A percentile compares a stretch with the other conserved stretches of the same genome.
phyloP scores from a whole-genome alignment of 2,329 filamentous ascomycete species.

The Podosphaera aphanis region DNA sequence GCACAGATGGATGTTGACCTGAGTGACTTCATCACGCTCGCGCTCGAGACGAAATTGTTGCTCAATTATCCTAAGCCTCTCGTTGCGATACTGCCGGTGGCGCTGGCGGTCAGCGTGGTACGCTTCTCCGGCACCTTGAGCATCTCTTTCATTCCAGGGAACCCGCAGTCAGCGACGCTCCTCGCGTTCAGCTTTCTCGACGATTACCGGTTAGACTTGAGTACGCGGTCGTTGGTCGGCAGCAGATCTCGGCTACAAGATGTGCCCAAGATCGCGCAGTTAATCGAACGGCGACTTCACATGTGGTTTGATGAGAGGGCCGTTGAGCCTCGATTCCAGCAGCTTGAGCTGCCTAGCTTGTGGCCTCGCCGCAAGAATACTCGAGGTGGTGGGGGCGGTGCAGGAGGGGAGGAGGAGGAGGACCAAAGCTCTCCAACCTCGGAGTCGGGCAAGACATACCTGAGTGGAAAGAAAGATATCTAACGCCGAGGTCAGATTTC shows the following conservation, averaged over 20 bases:
- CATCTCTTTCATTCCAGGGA: constrained; percentile 69
- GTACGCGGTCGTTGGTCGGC: constrained; percentile 55
- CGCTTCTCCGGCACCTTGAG: constrained; percentile 87
- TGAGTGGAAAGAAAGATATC: too few relatives aligned
- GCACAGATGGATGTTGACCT: constrained; percentile 93
- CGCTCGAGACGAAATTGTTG: constrained; percentile 78
- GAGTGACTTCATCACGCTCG: constrained; percentile 84
- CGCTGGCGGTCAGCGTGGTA: constrained; percentile 73
- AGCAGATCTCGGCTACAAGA: constrained; percentile 62
- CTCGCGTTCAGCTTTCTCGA: constrained; percentile 87
- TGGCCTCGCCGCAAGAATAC: constrained; percentile 76
- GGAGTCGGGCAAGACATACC: too few relatives aligned
- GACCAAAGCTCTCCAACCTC: too few relatives aligned
- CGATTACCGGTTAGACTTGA: constrained; percentile 67
- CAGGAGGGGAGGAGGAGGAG: too few relatives aligned
- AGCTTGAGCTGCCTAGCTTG: constrained; percentile 58
- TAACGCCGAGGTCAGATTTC: too few relatives aligned
- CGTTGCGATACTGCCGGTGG: constrained; percentile 75
- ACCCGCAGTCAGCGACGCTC: constrained; percentile 48
- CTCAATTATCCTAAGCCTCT: constrained; percentile 85
- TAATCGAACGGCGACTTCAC: constrained; percentile 59
- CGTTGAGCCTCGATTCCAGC: constrained; percentile 68
- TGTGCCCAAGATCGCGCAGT: constrained; percentile 68
- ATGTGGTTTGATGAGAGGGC: constrained; percentile 74
- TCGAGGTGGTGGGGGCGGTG: constrained; percentile 48